Evolutionary conservation across 106 monocot species (phyloP).

Genomic region (Chionographis japonica): DNA sequence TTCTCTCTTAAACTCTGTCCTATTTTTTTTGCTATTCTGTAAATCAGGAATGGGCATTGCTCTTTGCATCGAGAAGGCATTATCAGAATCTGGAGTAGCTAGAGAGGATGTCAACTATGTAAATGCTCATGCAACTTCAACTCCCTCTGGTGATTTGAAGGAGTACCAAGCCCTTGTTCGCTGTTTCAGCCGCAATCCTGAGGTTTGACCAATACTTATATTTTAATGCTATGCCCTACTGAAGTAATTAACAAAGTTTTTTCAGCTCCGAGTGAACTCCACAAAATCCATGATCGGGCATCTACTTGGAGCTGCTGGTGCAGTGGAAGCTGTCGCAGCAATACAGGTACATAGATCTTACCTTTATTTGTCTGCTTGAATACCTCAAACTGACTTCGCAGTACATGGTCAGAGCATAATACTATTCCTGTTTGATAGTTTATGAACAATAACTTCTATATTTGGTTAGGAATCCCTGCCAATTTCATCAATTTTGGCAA

Average conservation of each 20-base stretch:
- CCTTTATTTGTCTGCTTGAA: background rate
- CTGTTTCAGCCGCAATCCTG: slow-evolving; percentile 75
- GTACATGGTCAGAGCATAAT: too few species aligned
- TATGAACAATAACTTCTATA: too few species aligned
- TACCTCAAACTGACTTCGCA: too few species aligned
- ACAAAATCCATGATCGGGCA: slow-evolving; percentile 99
- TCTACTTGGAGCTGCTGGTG: slow-evolving; percentile 91
- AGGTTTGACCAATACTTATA: slow-evolving; percentile 33
- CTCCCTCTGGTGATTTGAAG: slow-evolving; percentile 83
- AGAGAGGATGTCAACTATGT: slow-evolving; percentile 95
- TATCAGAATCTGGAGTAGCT: slow-evolving; percentile 71
- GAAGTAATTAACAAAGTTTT: slow-evolving; percentile 1
- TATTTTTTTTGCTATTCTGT: background rate
- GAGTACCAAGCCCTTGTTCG: slow-evolving; percentile 81
- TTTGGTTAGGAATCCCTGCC: too few species aligned
- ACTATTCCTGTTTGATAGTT: too few species aligned
- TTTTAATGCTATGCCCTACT: background rate
- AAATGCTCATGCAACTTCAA: slow-evolving; percentile 99
- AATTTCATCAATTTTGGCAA: too few species aligned
- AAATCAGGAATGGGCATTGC: slow-evolving; percentile 66
- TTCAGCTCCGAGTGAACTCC: slow-evolving; percentile 80
- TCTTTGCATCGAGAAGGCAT: slow-evolving; percentile 86
- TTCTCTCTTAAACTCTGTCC: background rate
- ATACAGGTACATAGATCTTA: slow-evolving; percentile 46
- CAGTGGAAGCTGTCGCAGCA: slow-evolving; percentile 88